Evolutionary conservation across 208 protist species (phyloP), one percentile per base, ranked within the genome.

Genomic region (Histomonas meleagridis): DNA sequence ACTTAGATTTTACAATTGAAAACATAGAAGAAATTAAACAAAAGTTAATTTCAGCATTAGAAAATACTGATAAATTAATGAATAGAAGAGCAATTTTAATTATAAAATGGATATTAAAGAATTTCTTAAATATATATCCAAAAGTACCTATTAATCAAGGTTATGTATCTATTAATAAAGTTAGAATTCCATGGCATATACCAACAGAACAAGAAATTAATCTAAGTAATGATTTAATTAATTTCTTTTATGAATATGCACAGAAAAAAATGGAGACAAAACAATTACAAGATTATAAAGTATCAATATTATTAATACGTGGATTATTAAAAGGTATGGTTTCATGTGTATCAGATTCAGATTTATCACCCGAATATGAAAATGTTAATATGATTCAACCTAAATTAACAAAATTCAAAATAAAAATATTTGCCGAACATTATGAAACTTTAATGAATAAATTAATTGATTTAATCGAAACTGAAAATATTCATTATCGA

Each of bases 101-200:
- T 18, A 55, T 86, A 26, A 86, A 86, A 49, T 86, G 76, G 76
- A 32, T 86, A 16, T 49, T 86, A 46, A 86, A 55, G 26, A 86
- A 86, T 28, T 40, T 86, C 46, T 38, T 86, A 26, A 43, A 32
- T 26, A 55, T 48, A 38, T 86, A 86, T 55, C 76, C 76, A 55
- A 55, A 38, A 18, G 2, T 86, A 3, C 76, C 76, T 4, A 86
- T 32, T 4, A 55, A 51, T 1, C 1, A 7, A 55, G 76, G 76
- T 32, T 46, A 43, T 16, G 14, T 43, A 43, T 14, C 32, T 38
- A 3, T 48, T 5, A 86, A 51, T 10, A 12, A 86, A 55, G 5
- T 32, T 16, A 46, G 55, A 2, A 16, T 55, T 2, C 14, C 2
- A 55, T 86, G 76, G 76, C 76, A 86, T 38, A 16, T 86, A 38